Base-by-base conservation (phyloP, 805 yeast species). In the Candida nitratophila region DNA sequence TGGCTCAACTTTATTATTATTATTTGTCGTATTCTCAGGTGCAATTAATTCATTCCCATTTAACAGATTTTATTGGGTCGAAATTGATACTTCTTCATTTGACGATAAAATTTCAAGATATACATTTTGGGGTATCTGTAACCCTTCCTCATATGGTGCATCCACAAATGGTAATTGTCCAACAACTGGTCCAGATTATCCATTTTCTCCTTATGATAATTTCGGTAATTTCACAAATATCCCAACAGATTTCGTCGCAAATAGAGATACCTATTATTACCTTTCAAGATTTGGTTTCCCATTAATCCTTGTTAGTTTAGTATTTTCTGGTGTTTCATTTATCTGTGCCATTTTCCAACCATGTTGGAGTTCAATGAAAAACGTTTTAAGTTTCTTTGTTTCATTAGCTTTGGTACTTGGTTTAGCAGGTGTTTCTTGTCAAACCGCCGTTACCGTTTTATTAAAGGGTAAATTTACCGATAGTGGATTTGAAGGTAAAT, bases 71-170 rank as follows among this genome's bases (percentile, higher is more conserved):
- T 85, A 80, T 64, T 81, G 88, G 87, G 57, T 85, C 32, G 68
- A 76, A 60, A 90, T 81, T 41, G 82, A 83, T 56, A 84, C 91
- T 41, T 64, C 78, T 2, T 59, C 59, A 39, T 77, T 83, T 3
- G 60, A 69, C 37, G 83, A 84, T 8, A 61, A 60, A 32, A 54
- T 68, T 40, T 68, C 87, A n/a, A 79, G 86, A 55, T 85, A 90
- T 90, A 83, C 90, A 2, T 83, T 78, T 68, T 85, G 91, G 91
- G 90, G 91, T 52, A 73, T 83, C 39, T 81, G 87, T 61, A 68
- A 68, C 41, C 69, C 69, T 42, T 47, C 44, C 16, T 54, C 61
- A 51, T 53, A 48, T 44, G 43, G 40, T 30, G 51, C 50, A 2
- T 35, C 53, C 26, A 44, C 47, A 39, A 71, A 63, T 46, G 59